phyloP scores from a whole-genome alignment of 2,329 filamentous ascomycete genomes.

The Fusarium humuli region DNA sequence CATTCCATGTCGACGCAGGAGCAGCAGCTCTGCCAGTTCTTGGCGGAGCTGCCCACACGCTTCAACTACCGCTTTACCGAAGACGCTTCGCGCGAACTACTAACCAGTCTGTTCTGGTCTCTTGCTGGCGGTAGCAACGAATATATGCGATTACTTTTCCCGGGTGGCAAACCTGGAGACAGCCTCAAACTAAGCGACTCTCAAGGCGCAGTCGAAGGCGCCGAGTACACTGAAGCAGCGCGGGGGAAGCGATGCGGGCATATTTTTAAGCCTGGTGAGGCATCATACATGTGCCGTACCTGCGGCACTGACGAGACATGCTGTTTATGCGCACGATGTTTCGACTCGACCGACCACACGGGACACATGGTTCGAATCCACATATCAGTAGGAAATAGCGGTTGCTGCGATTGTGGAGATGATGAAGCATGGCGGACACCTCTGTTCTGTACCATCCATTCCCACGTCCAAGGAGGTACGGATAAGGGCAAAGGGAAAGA shows the following conservation, averaged over 20 bases:
- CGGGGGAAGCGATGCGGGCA: slow-evolving; percentile 95
- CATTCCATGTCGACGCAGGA: slow-evolving; percentile 73
- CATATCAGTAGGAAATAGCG: slow-evolving; percentile 89
- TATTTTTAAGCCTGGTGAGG: slow-evolving; percentile 95
- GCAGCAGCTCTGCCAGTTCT: slow-evolving; percentile 83
- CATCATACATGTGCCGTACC: slow-evolving; percentile 92
- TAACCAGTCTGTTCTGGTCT: slow-evolving; percentile 86
- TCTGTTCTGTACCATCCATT: slow-evolving; percentile 94
- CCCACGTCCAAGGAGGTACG: slow-evolving; percentile 63
- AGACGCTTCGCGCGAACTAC: slow-evolving; percentile 76
- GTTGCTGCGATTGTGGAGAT: slow-evolving; percentile 97
- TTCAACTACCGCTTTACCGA: slow-evolving; percentile 82
- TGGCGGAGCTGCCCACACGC: slow-evolving; percentile 80
- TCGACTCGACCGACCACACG: slow-evolving; percentile 93
- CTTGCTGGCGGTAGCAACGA: slow-evolving; percentile 81
- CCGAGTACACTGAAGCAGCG: slow-evolving; percentile 92
- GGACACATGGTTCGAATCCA: slow-evolving; percentile 92
- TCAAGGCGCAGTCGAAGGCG: slow-evolving; percentile 91
- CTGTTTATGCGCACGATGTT: slow-evolving; percentile 92
- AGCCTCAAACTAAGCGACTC: slow-evolving; percentile 84
- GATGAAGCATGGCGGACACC: slow-evolving; percentile 92
- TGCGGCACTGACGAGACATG: slow-evolving; percentile 96
- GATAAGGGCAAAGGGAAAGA: slow-evolving; percentile 72
- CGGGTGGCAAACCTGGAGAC: slow-evolving; percentile 73
- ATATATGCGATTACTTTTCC: slow-evolving; percentile 84